A percentile compares a stretch with the other conserved stretches of the same genome.
phyloP scores from a whole-genome alignment of 306 rosid species.

The Chamaecrista fasciculata region DNA sequence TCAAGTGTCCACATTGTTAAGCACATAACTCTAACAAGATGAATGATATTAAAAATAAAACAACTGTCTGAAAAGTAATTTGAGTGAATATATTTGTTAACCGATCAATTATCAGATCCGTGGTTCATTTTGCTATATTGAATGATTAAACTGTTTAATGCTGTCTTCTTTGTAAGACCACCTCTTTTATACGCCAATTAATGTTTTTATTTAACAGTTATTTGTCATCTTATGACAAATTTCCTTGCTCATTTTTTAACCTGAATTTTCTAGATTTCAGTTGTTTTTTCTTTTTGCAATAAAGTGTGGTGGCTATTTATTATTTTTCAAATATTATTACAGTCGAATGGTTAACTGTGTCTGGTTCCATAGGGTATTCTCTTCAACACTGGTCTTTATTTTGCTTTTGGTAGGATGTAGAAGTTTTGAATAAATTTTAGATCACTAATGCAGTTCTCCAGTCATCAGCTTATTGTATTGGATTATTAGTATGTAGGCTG shows the following conservation, averaged over 20 bases:
- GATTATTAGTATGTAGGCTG: neutral
- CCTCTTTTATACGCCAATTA: neutral
- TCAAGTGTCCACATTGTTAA: conserved; percentile 11
- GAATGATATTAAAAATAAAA: neutral
- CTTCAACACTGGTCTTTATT: neutral
- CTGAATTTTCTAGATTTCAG: neutral
- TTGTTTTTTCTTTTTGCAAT: conserved; percentile 1
- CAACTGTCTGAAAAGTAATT: neutral
- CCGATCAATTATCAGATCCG: neutral
- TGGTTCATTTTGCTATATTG: neutral
- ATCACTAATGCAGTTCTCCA: neutral
- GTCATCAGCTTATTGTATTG: neutral
- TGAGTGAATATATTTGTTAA: conserved; percentile 13
- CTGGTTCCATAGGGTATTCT: neutral
- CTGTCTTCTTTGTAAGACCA: neutral
- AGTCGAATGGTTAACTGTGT: neutral
- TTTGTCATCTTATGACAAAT: neutral
- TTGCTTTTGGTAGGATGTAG: neutral
- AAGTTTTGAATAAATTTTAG: neutral
- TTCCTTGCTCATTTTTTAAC: neutral
- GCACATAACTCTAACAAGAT: neutral
- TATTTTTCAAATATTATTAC: neutral
- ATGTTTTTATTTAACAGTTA: conserved; percentile 13
- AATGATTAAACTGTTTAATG: conserved; percentile 5
- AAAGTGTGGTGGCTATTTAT: neutral